These are phyloP conservation scores for Ascochyta lentis DNA, from an alignment of 2,329 filamentous ascomycete species.

Conservation along the genomic window DNA sequence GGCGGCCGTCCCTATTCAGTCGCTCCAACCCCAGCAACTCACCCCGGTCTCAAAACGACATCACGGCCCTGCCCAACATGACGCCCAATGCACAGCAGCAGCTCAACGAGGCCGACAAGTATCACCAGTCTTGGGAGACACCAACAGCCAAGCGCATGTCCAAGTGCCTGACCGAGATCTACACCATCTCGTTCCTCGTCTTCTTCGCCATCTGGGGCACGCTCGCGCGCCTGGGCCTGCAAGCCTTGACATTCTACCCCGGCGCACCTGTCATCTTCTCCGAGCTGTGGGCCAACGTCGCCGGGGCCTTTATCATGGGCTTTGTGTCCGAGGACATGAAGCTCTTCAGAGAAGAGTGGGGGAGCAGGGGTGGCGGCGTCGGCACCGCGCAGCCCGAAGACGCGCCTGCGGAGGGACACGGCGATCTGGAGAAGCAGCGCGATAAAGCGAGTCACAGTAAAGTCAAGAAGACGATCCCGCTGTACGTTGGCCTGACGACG, in stretches of 20 bases:
- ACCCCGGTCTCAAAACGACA: slow-evolving; percentile 28
- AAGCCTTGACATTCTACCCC: slow-evolving; percentile 80
- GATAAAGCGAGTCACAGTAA: slow-evolving; percentile 53
- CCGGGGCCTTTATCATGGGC: slow-evolving; percentile 81
- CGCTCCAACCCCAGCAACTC: slow-evolving; percentile 10
- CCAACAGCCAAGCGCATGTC: slow-evolving; percentile 29
- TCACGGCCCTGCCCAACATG: slow-evolving; percentile 41
- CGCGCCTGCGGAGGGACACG: background rate
- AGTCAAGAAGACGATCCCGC: slow-evolving; percentile 82
- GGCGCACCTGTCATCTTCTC: slow-evolving; percentile 76
- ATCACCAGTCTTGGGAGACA: slow-evolving; percentile 19
- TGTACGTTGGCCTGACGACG: slow-evolving; percentile 85
- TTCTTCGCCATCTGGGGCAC: slow-evolving; percentile 87
- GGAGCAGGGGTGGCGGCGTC: slow-evolving; percentile 40
- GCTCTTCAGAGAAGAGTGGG: slow-evolving; percentile 75
- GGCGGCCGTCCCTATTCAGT: slow-evolving; percentile 12
- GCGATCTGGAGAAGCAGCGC: slow-evolving; percentile 56
- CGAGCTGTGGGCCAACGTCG: slow-evolving; percentile 87
- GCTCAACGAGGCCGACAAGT: slow-evolving; percentile 15
- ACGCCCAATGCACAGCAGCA: slow-evolving; percentile 10
- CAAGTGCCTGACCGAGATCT: slow-evolving; percentile 49
- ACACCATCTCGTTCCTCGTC: slow-evolving; percentile 81
- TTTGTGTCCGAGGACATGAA: slow-evolving; percentile 81
- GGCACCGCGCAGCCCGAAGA: slow-evolving; percentile 28
- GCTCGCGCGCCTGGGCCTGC: slow-evolving; percentile 79